A percentile compares a stretch with the other conserved stretches of the same genome.
phyloP scores from a whole-genome alignment of 352 stramenopile species.

The Phytophthora citrophthora region DNA sequence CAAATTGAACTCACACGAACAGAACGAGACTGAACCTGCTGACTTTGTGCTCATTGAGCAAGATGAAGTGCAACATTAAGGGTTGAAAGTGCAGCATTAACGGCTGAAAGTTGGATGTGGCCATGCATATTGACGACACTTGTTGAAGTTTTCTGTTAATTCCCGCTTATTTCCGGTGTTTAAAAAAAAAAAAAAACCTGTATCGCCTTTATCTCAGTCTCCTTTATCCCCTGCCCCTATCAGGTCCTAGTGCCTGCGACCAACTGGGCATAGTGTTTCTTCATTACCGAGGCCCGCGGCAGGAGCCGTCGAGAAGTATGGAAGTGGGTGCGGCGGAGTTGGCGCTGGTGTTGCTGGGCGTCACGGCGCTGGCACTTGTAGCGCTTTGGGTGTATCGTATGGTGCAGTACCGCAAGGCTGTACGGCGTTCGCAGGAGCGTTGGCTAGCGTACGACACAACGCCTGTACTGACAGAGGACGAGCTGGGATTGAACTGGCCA shows the following conservation, averaged over 20 bases:
- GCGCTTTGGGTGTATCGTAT: slow-evolving; percentile 65
- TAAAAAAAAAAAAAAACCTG: too few relatives aligned
- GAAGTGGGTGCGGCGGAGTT: slow-evolving; percentile 47
- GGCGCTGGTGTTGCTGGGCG: slow-evolving; percentile 45
- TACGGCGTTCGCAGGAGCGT: slow-evolving; percentile 64
- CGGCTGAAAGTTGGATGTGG: too few relatives aligned
- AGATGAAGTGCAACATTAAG: too few relatives aligned
- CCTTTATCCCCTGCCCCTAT: slow-evolving; percentile 9
- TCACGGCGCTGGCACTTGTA: slow-evolving; percentile 46
- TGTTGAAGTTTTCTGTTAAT: slow-evolving; percentile 11
- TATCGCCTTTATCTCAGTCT: slow-evolving; percentile 12
- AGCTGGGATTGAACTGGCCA: slow-evolving; percentile 54
- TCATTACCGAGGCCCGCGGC: slow-evolving; percentile 33
- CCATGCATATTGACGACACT: background rate
- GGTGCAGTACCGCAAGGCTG: slow-evolving; percentile 65
- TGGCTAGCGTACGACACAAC: slow-evolving; percentile 65
- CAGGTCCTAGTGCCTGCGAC: slow-evolving; percentile 1
- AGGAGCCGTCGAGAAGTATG: slow-evolving; percentile 40
- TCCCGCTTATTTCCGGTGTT: background rate
- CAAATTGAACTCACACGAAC: slow-evolving; percentile 42
- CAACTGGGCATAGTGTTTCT: slow-evolving; percentile 21
- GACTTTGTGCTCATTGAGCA: slow-evolving; percentile 33
- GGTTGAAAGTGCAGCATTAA: too few relatives aligned
- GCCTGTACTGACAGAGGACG: slow-evolving; percentile 34
- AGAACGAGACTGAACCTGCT: background rate